phyloP scores from a whole-genome alignment of 2,329 filamentous ascomycete genomes.

The Amesomyces nigricolor region DNA sequence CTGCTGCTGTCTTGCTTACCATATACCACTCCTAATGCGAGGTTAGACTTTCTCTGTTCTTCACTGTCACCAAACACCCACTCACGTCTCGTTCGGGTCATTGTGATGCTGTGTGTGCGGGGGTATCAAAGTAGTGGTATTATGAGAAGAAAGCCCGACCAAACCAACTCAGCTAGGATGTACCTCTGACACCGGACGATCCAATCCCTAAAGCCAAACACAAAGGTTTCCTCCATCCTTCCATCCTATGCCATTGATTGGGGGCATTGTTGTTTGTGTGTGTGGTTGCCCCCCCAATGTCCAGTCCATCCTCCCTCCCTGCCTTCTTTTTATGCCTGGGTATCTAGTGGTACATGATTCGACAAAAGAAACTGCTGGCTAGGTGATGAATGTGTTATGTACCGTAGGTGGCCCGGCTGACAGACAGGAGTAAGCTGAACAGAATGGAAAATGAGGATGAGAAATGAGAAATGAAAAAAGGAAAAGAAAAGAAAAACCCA shows the following conservation, averaged over 20 bases:
- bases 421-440: neutral
- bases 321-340: conserved; percentile 17
- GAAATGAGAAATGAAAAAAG: neutral
- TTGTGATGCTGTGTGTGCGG: no score
- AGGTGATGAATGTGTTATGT: no score
- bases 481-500: neutral
- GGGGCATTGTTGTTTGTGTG: neutral
- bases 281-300: neutral
- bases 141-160: neutral
- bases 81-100: no score
- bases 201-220: neutral
- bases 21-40: no score
- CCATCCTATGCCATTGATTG: no score
- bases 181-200: neutral
- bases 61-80: no score
- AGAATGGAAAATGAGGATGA: neutral
- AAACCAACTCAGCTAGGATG: no score
- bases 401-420: no score
- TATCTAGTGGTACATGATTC: conserved; percentile 23
- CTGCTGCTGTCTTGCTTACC: neutral
- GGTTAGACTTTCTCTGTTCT: no score
- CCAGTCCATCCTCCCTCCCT: neutral
- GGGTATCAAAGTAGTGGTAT: conserved; percentile 4
- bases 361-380: conserved; percentile 10
- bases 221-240: neutral